phyloP scores from a whole-genome alignment of 257 asterid species.

The Cordia subcordata region DNA sequence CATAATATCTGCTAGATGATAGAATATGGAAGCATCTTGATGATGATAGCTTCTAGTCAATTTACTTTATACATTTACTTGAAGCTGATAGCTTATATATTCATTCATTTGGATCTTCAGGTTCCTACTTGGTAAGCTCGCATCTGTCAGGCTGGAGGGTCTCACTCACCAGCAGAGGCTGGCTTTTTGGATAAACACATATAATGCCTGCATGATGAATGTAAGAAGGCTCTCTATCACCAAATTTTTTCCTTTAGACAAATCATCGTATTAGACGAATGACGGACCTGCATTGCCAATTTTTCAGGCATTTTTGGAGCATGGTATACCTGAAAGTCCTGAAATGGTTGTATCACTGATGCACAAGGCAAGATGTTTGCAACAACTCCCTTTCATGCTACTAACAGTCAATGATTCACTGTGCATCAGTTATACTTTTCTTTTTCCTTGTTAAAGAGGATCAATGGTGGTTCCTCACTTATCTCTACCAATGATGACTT shows the following conservation, averaged over 20 bases:
- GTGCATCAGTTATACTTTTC: too few relatives aligned
- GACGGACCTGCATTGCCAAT: neutral
- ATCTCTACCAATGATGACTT: too few relatives aligned
- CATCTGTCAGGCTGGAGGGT: constrained; percentile 47
- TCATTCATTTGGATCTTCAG: constrained; percentile 27
- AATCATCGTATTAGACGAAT: neutral
- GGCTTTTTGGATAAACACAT: constrained; percentile 83
- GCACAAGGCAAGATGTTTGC: constrained; percentile 62
- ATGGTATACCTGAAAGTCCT: constrained; percentile 64
- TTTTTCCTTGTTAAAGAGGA: too few relatives aligned
- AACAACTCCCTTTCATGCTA: neutral
- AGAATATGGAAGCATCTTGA: too few relatives aligned
- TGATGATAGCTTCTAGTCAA: too few relatives aligned
- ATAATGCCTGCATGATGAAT: constrained; percentile 82
- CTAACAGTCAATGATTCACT: neutral
- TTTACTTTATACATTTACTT: too few relatives aligned
- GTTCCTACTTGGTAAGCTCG: constrained; percentile 64
- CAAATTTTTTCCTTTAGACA: neutral
- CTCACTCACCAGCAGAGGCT: constrained; percentile 74
- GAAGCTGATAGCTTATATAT: neutral
- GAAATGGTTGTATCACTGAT: constrained; percentile 47
- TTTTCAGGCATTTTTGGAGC: constrained; percentile 71
- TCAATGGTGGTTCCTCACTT: too few relatives aligned
- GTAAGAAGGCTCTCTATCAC: constrained; percentile 26
- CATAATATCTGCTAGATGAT: too few relatives aligned